A percentile compares a stretch with the other conserved stretches of the same genome.
These are phyloP conservation scores for Cornus suecica DNA, from an alignment of 148 eudicot genomes.

Conservation along the genomic window DNA sequence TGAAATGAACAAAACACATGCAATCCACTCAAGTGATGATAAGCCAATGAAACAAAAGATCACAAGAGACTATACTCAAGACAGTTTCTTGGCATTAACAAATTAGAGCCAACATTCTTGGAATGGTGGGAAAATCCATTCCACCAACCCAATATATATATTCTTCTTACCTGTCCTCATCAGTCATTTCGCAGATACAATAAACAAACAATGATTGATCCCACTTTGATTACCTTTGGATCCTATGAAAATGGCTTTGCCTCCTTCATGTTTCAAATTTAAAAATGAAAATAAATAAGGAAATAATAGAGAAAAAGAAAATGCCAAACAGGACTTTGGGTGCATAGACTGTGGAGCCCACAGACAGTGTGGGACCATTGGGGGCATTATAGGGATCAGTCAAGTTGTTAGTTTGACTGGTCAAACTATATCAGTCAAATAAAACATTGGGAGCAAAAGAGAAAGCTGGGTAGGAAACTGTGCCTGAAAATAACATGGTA, in stretches of 20 bases:
- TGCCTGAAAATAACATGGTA: conserved; percentile 8
- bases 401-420: conserved; percentile 23
- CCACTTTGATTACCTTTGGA: conserved; percentile 23
- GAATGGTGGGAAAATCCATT: conserved; percentile 28
- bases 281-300: neutral
- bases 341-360: conserved; percentile 9
- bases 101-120: conserved; percentile 22
- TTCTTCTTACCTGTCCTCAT: conserved; percentile 17
- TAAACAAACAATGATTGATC: conserved; percentile 31
- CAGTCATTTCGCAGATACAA: conserved; percentile 7
- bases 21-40: conserved; percentile 19
- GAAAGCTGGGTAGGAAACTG: conserved; percentile 17
- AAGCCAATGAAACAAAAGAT: conserved; percentile 23
- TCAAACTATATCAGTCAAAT: conserved; percentile 22
- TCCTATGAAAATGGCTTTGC: conserved; percentile 19
- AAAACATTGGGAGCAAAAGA: conserved; percentile 14
- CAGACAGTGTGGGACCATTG: conserved; percentile 13
- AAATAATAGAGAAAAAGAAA: neutral
- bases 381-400: conserved; percentile 17
- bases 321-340: neutral
- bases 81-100: neutral
- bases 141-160: conserved; percentile 7
- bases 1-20: conserved; percentile 16
- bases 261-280: conserved; percentile 4
- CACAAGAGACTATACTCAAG: neutral